Evolutionary conservation across 1,139 yeast genomes (phyloP).

Genomic region (Kodamaea fungicola): DNA sequence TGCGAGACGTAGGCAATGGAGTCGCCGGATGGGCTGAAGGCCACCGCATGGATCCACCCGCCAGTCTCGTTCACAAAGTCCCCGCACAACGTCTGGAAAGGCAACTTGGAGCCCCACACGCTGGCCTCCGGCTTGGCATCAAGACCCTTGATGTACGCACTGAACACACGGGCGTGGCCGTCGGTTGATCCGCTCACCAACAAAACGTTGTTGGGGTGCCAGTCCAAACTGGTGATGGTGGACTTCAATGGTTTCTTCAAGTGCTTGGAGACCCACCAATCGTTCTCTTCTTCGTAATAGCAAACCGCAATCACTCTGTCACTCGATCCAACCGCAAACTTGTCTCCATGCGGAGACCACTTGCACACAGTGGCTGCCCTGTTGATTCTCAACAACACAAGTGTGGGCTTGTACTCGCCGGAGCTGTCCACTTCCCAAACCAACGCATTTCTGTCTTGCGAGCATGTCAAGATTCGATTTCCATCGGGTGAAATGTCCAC

Average conservation of each 20-base stretch:
- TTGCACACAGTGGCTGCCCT: constrained; percentile 91
- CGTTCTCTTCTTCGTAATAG: constrained; percentile 92
- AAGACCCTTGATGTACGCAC: constrained; percentile 87
- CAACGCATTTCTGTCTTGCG: constrained; percentile 96
- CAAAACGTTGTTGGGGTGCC: constrained; percentile 94
- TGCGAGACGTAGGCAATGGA: constrained; percentile 76
- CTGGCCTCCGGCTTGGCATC: constrained; percentile 81
- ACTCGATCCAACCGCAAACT: constrained; percentile 96
- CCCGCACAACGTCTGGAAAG: constrained; percentile 90
- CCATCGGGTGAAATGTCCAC: constrained; percentile 90
- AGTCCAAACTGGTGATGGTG: constrained; percentile 76
- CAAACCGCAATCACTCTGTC: constrained; percentile 94
- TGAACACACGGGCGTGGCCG: constrained; percentile 90
- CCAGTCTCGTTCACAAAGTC: constrained; percentile 76
- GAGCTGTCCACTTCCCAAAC: constrained; percentile 79
- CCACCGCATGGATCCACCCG: constrained; percentile 91
- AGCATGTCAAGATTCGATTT: constrained; percentile 82
- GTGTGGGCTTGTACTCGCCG: constrained; percentile 71
- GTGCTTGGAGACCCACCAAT: constrained; percentile 99
- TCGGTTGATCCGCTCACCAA: constrained; percentile 93
- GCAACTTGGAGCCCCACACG: constrained; percentile 92
- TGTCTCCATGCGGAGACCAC: constrained; percentile 91
- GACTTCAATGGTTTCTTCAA: constrained; percentile 90
- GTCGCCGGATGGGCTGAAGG: constrained; percentile 79
- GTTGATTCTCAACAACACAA: constrained; percentile 86